Evolutionary conservation across 768 basidiomycete genomes (phyloP), one percentile per base, ranked within the genome.

Genomic region (Hygrophorus pudorinus): DNA sequence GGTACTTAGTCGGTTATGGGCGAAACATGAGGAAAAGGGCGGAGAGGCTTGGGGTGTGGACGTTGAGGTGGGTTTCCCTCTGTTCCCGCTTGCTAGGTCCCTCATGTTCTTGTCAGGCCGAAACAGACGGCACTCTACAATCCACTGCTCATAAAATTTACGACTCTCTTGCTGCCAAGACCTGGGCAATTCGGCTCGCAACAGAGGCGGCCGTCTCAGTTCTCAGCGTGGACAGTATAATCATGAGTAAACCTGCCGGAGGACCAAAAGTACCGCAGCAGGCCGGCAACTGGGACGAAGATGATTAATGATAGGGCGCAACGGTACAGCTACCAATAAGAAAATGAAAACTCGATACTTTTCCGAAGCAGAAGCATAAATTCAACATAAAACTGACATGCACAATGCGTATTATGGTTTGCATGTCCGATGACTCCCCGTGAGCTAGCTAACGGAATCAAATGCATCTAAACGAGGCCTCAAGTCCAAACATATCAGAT

Each of bases 161-260:
- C 48, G 91, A 96, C 59, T 81, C 91, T n/a, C 70, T 93, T 5
- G 86, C 80, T 7, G 85, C 89, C 13, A 94, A 93, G 61, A 68
- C 80, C 4, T 94, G 91, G 90, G 90, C 89, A 1, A 77, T 96
- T 53, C 72, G 76, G 46, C 75, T 92, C n/a, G 92, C 84, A 12
- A 90, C 90, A 0, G 91, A 96, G 58, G 89, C 91, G 13, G 91
- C 92, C 1, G 74, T 86, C 32, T 82, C 88, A 0, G 87, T 96
- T 24, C 76, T 99, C 44, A 85, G 84, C 49, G 96, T 99, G 5
- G 96, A 99, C 65, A 90, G 87, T 57, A 97, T 98, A 60, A 96
- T 97, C 67, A 91, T 93, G 79, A 88, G 85, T 66, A 90, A 89
- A 58, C 85, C 85, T n/a, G 85, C 87, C 0, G 86, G 87, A 24